These are phyloP conservation scores for Infundibulicybe gibba DNA, from an alignment of 768 basidiomycete species.

Conservation along the genomic window DNA sequence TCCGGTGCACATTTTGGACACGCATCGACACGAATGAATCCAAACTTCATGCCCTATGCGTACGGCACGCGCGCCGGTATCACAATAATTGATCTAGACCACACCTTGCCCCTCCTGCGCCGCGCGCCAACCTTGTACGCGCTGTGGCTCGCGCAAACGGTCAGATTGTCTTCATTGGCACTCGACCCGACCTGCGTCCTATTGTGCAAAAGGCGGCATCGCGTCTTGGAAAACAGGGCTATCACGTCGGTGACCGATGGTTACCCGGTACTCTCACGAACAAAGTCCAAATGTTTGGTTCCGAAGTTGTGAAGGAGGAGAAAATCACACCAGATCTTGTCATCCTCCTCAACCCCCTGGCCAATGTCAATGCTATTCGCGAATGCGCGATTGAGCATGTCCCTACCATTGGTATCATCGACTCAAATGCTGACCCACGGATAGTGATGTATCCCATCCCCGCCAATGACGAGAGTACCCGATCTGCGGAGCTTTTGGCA, in stretches of 20 bases:
- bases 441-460: constrained; percentile 98
- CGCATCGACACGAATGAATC: constrained; percentile 76
- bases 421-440: constrained; percentile 94
- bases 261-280: constrained; percentile 95
- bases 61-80: constrained; percentile 89
- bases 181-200: constrained; percentile 72
- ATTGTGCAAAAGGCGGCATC: constrained; percentile 76
- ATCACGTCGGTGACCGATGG: constrained; percentile 86
- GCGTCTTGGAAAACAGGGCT: constrained; percentile 78
- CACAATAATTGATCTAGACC: constrained; percentile 92
- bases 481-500: constrained; percentile 87
- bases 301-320: constrained; percentile 44
- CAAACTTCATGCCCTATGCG: constrained; percentile 87
- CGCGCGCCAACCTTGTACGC: constrained; percentile 88
- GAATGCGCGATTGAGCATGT: constrained; percentile 89
- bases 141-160: constrained; percentile 81
- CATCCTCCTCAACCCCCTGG: constrained; percentile 86
- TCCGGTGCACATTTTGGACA: constrained; percentile 95
- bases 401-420: constrained; percentile 92
- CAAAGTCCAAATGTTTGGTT: constrained; percentile 68
- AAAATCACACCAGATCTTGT: constrained; percentile 81
- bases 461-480: constrained; percentile 93
- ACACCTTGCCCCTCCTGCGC: constrained; percentile 86
- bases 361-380: constrained; percentile 81
- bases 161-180: constrained; percentile 87